Evolutionary conservation across 148 eudicot genomes (phyloP), one percentile per base, ranked within the genome.

Genomic region (Diospyros lotus): DNA sequence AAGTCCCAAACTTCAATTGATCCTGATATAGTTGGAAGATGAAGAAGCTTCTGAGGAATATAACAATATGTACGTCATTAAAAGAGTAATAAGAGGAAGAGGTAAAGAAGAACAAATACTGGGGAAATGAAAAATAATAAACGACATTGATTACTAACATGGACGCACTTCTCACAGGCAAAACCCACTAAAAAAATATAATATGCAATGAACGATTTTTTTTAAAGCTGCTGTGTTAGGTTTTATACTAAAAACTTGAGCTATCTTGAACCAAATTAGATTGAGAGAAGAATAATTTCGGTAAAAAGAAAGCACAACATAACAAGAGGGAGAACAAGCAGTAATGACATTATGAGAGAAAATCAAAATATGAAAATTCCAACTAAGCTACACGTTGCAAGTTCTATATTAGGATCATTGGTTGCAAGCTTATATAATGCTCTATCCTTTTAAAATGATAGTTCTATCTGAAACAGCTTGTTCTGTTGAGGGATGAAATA

Each of bases 1-100:
- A 95, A 95, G 85, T 95, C 99, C 99, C 99, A 95, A 82, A 95
- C 96, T 86, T 95, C 99, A 78, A 95, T 95, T 38, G 97, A 92
- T 82, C 87, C 89, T 58, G 99, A 92, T 81, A 95, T 78, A 66
- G 87, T 91, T 72, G 99, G 97, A 73, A 95, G 80, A 83, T 84
- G 97, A 95, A 95, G 80, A 87, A 95, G 99, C 82, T 87, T 87
- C 99, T 95, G 92, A 55, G 44, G 66, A 74, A 82, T 17, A 48
- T 68, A 50, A 76, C 73, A 64, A 79, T 69, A 71, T 44, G 61
- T 52, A 64, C 15, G 65, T 76, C 68, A 77, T 73, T 61, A 51
- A 64, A 77, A 54, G 46, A 55, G 42, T 61, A 18, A 74, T 64
- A 43, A 59, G 46, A 64, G 66, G 38, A 51, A 52, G 61, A 40